Conservation (phyloP, 345 rosid species). For the Rhizophora mangle region DNA sequence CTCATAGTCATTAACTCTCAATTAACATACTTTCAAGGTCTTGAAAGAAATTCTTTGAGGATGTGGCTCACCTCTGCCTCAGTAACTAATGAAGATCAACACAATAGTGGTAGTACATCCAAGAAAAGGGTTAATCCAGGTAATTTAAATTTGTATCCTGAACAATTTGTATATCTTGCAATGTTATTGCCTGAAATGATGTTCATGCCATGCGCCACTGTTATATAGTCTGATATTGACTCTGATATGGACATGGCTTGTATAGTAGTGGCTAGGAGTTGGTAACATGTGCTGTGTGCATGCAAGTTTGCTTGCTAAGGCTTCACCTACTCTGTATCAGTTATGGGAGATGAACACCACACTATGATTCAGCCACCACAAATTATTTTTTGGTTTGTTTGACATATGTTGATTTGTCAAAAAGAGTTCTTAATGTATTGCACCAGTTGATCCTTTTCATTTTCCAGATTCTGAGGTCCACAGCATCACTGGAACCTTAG, state of each 20-base stretch:
- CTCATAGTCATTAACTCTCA: conserved; percentile 10
- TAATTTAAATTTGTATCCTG: conserved; percentile 19
- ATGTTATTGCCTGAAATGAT: no score
- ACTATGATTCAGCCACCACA: not conserved
- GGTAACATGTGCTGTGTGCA: not conserved
- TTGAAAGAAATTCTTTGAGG: conserved; percentile 47
- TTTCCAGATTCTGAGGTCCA: conserved; percentile 42
- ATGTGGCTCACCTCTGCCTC: conserved; percentile 70
- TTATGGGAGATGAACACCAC: not conserved
- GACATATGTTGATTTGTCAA: not conserved
- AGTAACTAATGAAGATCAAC: conserved; percentile 34
- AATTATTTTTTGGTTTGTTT: not conserved
- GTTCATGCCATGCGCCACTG: not conserved
- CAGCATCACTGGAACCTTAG: conserved; percentile 28
- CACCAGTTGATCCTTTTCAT: conserved; percentile 17
- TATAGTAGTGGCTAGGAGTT: not conserved
- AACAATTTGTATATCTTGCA: not conserved
- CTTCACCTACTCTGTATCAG: not conserved
- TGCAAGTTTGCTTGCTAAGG: not conserved
- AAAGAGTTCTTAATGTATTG: not conserved
- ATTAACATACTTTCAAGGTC: conserved; percentile 31
- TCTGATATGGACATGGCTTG: not conserved
- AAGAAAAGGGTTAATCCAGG: conserved; percentile 38
- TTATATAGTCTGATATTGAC: not conserved
- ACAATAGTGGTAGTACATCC: conserved; percentile 19